Evolutionary conservation across 202 grass and related monocot species (phyloP).

Genomic region (Setaria viridis): DNA sequence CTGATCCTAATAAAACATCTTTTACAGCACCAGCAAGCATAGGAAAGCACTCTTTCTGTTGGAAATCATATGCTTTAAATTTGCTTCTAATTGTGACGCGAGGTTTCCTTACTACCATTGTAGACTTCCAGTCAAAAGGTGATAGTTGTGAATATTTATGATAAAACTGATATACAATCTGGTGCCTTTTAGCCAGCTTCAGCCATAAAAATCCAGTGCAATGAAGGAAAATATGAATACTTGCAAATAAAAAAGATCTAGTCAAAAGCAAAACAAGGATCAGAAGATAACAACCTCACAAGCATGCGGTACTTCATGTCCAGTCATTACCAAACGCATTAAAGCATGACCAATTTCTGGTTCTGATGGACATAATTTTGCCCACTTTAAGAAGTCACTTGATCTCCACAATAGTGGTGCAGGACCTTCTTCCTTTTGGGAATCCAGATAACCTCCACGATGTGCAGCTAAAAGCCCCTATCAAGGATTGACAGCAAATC

Average conservation of each 20-base stretch:
- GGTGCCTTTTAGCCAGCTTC: too few relatives aligned
- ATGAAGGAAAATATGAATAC: slow-evolving; percentile 9
- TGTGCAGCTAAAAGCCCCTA: slow-evolving; percentile 93
- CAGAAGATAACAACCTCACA: slow-evolving; percentile 72
- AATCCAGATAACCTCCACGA: slow-evolving; percentile 91
- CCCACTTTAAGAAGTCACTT: slow-evolving; percentile 98
- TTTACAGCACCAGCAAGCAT: background rate
- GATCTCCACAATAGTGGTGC: slow-evolving; percentile 94
- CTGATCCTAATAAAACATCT: background rate
- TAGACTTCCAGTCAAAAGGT: slow-evolving; percentile 14
- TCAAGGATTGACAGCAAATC: slow-evolving; percentile 47
- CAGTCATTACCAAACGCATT: slow-evolving; percentile 99
- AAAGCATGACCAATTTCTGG: slow-evolving; percentile 94
- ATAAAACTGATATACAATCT: background rate
- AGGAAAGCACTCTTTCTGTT: background rate
- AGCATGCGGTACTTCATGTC: slow-evolving; percentile 96
- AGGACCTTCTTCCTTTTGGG: slow-evolving; percentile 93
- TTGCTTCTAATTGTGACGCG: background rate
- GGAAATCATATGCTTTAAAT: slow-evolving; percentile 11
- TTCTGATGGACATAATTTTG: slow-evolving; percentile 86
- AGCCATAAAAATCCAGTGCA: background rate
- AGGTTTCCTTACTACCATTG: slow-evolving; percentile 8
- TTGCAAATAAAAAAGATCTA: slow-evolving; percentile 7
- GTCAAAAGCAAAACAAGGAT: background rate
- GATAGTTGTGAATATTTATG: background rate